These are phyloP conservation scores for Elsinoe fawcettii DNA, from an alignment of 2,329 filamentous ascomycete genomes.

Conservation along the genomic window DNA sequence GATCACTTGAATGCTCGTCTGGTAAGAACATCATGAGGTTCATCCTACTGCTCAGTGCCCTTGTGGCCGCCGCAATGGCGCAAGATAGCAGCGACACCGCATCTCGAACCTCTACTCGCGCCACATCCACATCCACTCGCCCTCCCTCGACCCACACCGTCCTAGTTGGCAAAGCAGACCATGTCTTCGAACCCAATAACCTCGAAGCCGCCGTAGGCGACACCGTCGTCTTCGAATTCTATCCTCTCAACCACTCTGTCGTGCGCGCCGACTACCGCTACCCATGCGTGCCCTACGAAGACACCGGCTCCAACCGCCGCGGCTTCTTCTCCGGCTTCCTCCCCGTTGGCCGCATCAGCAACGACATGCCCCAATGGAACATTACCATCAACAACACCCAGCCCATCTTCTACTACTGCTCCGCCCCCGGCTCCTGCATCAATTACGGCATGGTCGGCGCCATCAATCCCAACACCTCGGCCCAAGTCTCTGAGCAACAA, in stretches of 20 bases:
- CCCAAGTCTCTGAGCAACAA: conserved; percentile 25
- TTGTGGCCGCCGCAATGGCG: neutral
- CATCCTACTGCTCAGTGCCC: neutral
- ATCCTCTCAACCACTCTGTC: conserved; percentile 37
- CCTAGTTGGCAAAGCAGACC: conserved; percentile 30
- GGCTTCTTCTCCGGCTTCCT: conserved; percentile 25
- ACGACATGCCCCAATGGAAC: conserved; percentile 24
- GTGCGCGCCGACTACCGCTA: conserved; percentile 35
- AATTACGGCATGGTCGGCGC: conserved; percentile 64
- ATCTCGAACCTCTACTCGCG: neutral
- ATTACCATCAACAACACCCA: conserved; percentile 51
- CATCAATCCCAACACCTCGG: conserved; percentile 52
- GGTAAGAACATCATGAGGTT: neutral
- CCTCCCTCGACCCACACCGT: conserved; percentile 26
- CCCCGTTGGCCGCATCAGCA: conserved; percentile 13
- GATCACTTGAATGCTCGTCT: neutral
- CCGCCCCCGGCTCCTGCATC: conserved; percentile 58
- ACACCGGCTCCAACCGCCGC: conserved; percentile 18
- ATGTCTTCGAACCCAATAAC: conserved; percentile 32
- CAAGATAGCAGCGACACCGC: neutral
- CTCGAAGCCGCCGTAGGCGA: conserved; percentile 34
- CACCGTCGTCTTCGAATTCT: conserved; percentile 37
- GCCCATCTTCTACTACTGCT: conserved; percentile 64
- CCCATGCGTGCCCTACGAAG: conserved; percentile 34
- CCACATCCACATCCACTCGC: neutral